Conservation (phyloP, 2,329 filamentous ascomycete genomes). For the Fusarium tjaetaba region DNA sequence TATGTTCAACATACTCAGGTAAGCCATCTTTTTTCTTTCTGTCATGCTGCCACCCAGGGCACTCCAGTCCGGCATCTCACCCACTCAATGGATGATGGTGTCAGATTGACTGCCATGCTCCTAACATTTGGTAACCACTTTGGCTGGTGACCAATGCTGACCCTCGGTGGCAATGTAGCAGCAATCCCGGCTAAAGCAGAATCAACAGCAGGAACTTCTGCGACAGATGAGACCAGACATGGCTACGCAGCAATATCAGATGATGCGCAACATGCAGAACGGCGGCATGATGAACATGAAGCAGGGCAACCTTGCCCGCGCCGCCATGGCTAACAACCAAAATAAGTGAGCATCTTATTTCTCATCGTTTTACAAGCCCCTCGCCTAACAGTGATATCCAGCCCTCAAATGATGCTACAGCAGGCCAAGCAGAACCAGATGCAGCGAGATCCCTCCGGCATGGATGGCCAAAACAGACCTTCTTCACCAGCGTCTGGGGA, state of each 20-base stretch:
- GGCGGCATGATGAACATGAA: slow-evolving; percentile 70
- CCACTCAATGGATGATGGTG: slow-evolving; percentile 10
- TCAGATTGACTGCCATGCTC: slow-evolving; percentile 22
- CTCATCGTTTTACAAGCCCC: not conserved
- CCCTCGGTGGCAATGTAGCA: slow-evolving; percentile 54
- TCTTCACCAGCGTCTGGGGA: slow-evolving; percentile 85
- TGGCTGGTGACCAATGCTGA: slow-evolving; percentile 36
- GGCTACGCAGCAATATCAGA: slow-evolving; percentile 64
- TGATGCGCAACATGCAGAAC: slow-evolving; percentile 75
- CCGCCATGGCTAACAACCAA: slow-evolving; percentile 82
- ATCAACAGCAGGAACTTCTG: slow-evolving; percentile 79
- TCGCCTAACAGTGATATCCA: slow-evolving; percentile 46
- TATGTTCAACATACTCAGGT: slow-evolving; percentile 86
- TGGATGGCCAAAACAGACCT: slow-evolving; percentile 84
- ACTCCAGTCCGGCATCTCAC: slow-evolving; percentile 11
- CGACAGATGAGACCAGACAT: slow-evolving; percentile 75
- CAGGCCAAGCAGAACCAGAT: slow-evolving; percentile 81
- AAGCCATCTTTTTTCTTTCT: slow-evolving; percentile 33
- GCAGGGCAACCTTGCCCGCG: slow-evolving; percentile 72
- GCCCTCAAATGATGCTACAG: slow-evolving; percentile 77
- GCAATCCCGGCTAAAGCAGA: slow-evolving; percentile 78
- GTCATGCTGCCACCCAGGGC: slow-evolving; percentile 19
- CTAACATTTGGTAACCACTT: slow-evolving; percentile 38
- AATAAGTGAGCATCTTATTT: slow-evolving; percentile 65
- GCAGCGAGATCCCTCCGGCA: slow-evolving; percentile 86